Conservation (phyloP, 1,284 basidiomycete genomes). For the Cutaneotrichosporon sp. region DNA sequence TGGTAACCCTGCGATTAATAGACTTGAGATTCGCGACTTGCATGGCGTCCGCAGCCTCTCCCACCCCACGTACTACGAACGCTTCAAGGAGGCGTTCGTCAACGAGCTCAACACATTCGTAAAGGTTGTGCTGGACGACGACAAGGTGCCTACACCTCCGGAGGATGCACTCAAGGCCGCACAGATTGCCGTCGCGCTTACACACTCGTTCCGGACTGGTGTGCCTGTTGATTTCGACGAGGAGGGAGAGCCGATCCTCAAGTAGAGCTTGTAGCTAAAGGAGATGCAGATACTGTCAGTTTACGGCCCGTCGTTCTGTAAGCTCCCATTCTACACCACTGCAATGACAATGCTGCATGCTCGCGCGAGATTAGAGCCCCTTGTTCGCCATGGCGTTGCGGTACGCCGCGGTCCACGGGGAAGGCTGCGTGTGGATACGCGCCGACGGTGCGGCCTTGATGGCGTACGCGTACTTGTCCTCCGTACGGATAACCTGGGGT, state of each 20-base stretch:
- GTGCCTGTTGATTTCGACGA: constrained; percentile 34
- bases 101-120: constrained; percentile 31
- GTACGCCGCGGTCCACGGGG: constrained; percentile 10
- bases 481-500: constrained; percentile 9
- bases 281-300: constrained; percentile 12
- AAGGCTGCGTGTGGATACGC: constrained; percentile 4
- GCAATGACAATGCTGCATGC: constrained; percentile 11
- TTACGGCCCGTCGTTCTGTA: not conserved
- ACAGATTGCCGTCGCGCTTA: constrained; percentile 36
- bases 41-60: constrained; percentile 36
- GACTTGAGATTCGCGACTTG: constrained; percentile 33
- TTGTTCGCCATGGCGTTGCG: constrained; percentile 9
- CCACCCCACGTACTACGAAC: constrained; percentile 28
- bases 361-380: constrained; percentile 3
- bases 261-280: constrained; percentile 9
- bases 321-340: not conserved
- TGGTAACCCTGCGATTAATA: constrained; percentile 33
- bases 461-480: constrained; percentile 11
- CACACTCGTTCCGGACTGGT: constrained; percentile 28
- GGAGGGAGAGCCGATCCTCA: constrained; percentile 31
- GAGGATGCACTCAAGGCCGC: constrained; percentile 37
- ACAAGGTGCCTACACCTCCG: constrained; percentile 24
- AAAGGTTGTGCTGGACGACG: constrained; percentile 23
- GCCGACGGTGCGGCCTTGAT: not conserved
- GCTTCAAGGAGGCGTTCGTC: constrained; percentile 40